Evolutionary conservation across 257 asterid genomes (phyloP).

Genomic region (Ehretia macrophylla): DNA sequence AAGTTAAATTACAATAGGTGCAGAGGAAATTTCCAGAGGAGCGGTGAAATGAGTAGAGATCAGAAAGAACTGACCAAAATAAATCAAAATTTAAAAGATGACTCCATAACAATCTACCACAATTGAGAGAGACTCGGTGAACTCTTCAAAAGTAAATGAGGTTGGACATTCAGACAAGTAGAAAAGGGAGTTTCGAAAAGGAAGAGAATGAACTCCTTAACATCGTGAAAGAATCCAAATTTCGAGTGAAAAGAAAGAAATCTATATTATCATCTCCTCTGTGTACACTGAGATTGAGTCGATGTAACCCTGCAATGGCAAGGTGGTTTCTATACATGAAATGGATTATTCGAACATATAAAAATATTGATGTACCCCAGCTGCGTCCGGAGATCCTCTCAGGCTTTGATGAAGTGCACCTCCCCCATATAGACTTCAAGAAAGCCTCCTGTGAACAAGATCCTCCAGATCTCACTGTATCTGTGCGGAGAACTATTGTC

Average conservation of each 20-base stretch:
- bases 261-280: conserved; percentile 43
- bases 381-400: conserved; percentile 7
- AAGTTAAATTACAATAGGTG: no score
- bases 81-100: no score
- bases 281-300: conserved; percentile 42
- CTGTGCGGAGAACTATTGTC: conserved; percentile 18
- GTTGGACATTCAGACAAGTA: conserved; percentile 4
- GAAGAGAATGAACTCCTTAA: conserved; percentile 1
- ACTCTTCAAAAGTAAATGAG: conserved; percentile 5
- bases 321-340: conserved; percentile 72
- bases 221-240: conserved; percentile 17
- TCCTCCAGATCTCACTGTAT: conserved; percentile 19
- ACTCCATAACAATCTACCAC: no score
- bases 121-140: not conserved
- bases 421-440: conserved; percentile 21
- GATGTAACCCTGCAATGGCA: conserved; percentile 46
- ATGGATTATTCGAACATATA: conserved; percentile 31
- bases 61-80: no score
- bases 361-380: conserved; percentile 13
- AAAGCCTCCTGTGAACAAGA: conserved; percentile 28
- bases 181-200: not conserved
- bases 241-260: conserved; percentile 28
- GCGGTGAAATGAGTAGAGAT: no score
- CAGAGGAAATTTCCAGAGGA: no score
- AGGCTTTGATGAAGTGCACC: conserved; percentile 19